phyloP scores from a whole-genome alignment of 2,329 filamentous ascomycete species.

The Ophiostoma fasciatum region DNA sequence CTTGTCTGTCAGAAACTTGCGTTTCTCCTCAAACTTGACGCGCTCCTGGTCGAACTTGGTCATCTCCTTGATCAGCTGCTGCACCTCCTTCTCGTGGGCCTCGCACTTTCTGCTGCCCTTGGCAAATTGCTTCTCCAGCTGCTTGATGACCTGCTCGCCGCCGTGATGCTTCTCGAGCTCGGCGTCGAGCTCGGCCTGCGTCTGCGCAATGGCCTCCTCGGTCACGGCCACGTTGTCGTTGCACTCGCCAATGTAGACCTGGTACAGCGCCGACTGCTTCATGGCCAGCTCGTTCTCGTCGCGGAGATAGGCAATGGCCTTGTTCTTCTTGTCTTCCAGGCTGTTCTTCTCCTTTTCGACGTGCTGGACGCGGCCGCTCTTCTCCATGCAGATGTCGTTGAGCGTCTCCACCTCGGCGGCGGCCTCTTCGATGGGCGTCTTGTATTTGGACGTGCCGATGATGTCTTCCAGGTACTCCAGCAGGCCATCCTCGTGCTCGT shows the following conservation, averaged over 20 bases:
- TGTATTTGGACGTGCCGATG: slow-evolving; percentile 97
- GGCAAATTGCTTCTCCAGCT: slow-evolving; percentile 72
- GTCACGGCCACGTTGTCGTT: slow-evolving; percentile 79
- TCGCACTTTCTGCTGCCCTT: slow-evolving; percentile 74
- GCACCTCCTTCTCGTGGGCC: slow-evolving; percentile 64
- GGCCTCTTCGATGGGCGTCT: slow-evolving; percentile 88
- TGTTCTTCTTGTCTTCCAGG: slow-evolving; percentile 93
- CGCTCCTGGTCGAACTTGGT: slow-evolving; percentile 89
- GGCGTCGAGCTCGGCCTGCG: slow-evolving; percentile 71
- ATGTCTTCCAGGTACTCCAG: slow-evolving; percentile 97
- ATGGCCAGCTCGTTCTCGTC: slow-evolving; percentile 86
- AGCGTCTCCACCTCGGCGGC: slow-evolving; percentile 79
- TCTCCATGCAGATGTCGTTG: slow-evolving; percentile 91
- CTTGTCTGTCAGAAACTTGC: slow-evolving; percentile 82
- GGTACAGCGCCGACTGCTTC: slow-evolving; percentile 86
- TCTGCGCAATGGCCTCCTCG: slow-evolving; percentile 77
- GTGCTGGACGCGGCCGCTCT: slow-evolving; percentile 87
- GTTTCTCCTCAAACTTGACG: slow-evolving; percentile 96
- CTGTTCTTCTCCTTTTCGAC: slow-evolving; percentile 93
- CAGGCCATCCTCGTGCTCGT: slow-evolving; percentile 90
- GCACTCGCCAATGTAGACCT: slow-evolving; percentile 80
- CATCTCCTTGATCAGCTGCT: slow-evolving; percentile 70
- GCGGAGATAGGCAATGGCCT: slow-evolving; percentile 72
- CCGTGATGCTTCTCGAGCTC: slow-evolving; percentile 89
- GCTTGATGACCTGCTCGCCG: slow-evolving; percentile 78